These are phyloP conservation scores for Chlamydomonas sp. DNA, from an alignment of 139 green algal genomes.

Conservation along the genomic window DNA sequence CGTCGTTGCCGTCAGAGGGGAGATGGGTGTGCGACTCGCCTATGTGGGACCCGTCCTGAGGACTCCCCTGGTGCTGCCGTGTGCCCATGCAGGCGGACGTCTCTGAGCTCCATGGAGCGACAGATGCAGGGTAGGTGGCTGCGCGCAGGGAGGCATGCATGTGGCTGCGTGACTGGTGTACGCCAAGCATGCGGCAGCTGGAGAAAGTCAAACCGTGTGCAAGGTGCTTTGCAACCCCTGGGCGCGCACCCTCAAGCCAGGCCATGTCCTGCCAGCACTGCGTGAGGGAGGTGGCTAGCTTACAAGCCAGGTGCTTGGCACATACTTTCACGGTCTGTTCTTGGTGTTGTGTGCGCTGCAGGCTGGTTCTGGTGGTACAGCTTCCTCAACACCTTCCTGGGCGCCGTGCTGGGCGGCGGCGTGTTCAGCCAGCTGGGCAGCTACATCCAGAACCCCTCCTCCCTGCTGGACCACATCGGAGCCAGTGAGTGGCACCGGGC, in stretches of 20 bases:
- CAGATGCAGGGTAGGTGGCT: slow-evolving; percentile 16
- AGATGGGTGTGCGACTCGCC: too few relatives aligned
- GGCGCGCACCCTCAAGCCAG: too few relatives aligned
- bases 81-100: not conserved
- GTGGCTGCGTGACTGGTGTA: too few relatives aligned
- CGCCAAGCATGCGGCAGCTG: too few relatives aligned
- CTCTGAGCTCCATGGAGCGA: slow-evolving; percentile 9
- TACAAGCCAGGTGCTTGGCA: too few relatives aligned
- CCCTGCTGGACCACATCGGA: not conserved
- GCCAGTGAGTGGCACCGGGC: not conserved
- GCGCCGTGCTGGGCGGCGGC: slow-evolving; percentile 23
- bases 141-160: not conserved
- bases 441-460: not conserved
- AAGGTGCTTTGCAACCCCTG: too few relatives aligned
- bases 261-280: too few relatives aligned
- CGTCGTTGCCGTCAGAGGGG: too few relatives aligned
- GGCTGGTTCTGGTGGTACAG: slow-evolving; percentile 30
- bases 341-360: not conserved
- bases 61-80: not conserved
- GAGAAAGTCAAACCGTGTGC: too few relatives aligned
- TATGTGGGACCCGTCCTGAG: too few relatives aligned
- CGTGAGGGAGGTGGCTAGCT: too few relatives aligned
- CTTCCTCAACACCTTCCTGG: slow-evolving; percentile 30
- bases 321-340: not conserved
- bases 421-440: slow-evolving; percentile 1